Conservation (phyloP, 371 early-diverging fungal species). For the Circinella umbellata region DNA sequence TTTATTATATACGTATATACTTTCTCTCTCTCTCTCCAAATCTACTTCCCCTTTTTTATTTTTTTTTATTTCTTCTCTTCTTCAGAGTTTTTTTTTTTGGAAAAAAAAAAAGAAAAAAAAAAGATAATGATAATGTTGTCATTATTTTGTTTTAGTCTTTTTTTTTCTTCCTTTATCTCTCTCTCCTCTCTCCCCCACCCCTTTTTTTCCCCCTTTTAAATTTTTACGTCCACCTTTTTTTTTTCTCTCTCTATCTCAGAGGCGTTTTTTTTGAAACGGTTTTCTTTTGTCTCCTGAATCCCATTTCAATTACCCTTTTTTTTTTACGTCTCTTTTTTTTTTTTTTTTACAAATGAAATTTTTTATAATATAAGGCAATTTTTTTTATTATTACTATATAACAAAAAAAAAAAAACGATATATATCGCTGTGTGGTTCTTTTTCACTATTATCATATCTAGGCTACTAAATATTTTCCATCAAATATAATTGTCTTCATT, state of each 20-base stretch:
- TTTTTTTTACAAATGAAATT: neutral
- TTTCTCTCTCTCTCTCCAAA: neutral
- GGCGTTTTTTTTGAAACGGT: conserved; percentile 12
- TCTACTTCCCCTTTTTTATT: conserved; percentile 2
- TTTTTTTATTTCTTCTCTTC: conserved; percentile 1
- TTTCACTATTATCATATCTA: too few relatives aligned
- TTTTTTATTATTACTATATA: conserved; percentile 9
- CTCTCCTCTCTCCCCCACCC: neutral
- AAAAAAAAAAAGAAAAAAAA: neutral
- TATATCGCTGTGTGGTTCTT: neutral
- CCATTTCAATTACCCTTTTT: neutral
- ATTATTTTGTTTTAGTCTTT: neutral
- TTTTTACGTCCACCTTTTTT: neutral
- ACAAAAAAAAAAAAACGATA: neutral
- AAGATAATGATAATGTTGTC: too few relatives aligned
- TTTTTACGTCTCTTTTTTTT: conserved; percentile 11
- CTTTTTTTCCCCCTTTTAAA: neutral
- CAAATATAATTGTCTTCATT: too few relatives aligned
- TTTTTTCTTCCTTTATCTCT: neutral
- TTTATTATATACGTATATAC: neutral
- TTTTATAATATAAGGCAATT: conserved; percentile 3
- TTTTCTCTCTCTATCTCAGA: neutral
- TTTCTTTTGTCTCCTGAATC: neutral
- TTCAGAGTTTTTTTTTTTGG: too few relatives aligned
- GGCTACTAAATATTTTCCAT: too few relatives aligned